Conservation (phyloP, 2,329 filamentous ascomycete species). For the Mycocentrospora acerina region DNA sequence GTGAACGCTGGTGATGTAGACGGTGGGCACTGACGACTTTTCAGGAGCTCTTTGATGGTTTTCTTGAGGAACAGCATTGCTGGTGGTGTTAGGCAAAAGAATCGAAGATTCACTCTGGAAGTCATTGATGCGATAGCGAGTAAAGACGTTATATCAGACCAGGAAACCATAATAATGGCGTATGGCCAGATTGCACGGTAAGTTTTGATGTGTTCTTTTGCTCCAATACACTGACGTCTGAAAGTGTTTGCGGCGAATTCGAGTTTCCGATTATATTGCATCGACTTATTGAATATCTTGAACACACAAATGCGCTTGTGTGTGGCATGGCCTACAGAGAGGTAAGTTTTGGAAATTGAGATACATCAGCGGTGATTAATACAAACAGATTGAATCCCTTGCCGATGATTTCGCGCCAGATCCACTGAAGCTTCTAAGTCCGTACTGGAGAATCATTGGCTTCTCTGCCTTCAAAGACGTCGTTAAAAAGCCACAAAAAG, state of each 20-base stretch:
- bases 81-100: conserved; percentile 56
- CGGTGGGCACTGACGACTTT: neutral
- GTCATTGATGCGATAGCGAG: conserved; percentile 73
- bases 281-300: conserved; percentile 82
- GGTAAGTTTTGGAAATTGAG: conserved; percentile 42
- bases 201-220: conserved; percentile 13
- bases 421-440: conserved; percentile 71
- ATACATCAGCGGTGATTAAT: conserved; percentile 1
- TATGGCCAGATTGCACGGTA: conserved; percentile 81
- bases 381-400: conserved; percentile 64
- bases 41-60: conserved; percentile 62
- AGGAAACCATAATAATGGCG: conserved; percentile 82
- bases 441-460: conserved; percentile 86
- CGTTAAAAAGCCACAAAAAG: conserved; percentile 76
- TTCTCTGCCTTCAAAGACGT: conserved; percentile 82
- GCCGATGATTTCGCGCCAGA: conserved; percentile 65
- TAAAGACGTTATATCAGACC: conserved; percentile 64
- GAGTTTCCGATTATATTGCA: conserved; percentile 85
- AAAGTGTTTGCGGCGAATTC: conserved; percentile 70
- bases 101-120: conserved; percentile 69
- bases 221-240: conserved; percentile 8
- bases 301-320: conserved; percentile 76
- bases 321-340: conserved; percentile 83
- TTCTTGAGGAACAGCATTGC: conserved; percentile 61
- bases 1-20: conserved; percentile 11